A percentile compares a stretch with the other conserved stretches of the same genome.
Conservation (phyloP, 2,329 filamentous ascomycete species). For the Cordyceps fumosorosea region DNA sequence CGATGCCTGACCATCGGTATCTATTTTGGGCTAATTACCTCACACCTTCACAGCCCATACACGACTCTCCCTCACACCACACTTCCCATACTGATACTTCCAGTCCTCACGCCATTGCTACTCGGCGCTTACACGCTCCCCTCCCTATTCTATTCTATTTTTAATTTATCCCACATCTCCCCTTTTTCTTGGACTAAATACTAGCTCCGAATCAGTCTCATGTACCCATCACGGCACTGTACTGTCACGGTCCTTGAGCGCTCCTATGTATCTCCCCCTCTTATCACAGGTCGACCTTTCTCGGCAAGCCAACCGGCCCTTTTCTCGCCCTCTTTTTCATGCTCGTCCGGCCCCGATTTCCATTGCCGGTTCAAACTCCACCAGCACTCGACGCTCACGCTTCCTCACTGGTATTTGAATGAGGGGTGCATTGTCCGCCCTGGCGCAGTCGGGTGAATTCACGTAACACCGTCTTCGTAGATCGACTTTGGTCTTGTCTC, state of each 20-base stretch:
- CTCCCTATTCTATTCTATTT: conserved; percentile 23
- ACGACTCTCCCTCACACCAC: neutral
- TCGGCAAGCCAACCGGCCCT: neutral
- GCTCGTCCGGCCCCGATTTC: neutral
- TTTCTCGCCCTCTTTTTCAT: too few relatives aligned
- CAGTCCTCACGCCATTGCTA: neutral
- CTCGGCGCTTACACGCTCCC: conserved; percentile 15
- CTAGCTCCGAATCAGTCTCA: neutral
- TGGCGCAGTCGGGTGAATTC: neutral
- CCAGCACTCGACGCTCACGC: neutral
- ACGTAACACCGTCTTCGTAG: neutral
- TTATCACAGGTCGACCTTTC: neutral
- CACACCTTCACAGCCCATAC: neutral
- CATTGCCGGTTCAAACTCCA: neutral
- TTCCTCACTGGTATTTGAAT: neutral
- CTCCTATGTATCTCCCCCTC: neutral
- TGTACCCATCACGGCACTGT: neutral
- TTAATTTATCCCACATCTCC: conserved; percentile 27
- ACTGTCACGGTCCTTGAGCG: neutral
- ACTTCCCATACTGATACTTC: neutral
- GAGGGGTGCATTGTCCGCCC: neutral
- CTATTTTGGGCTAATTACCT: conserved; percentile 9
- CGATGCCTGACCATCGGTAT: neutral
- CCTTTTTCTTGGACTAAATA: conserved; percentile 14
- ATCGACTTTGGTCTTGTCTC: neutral